A percentile compares a stretch with the other conserved stretches of the same genome.
phyloP scores from a whole-genome alignment of 2,329 filamentous ascomycete genomes.

The Pseudogymnoascus sp. region DNA sequence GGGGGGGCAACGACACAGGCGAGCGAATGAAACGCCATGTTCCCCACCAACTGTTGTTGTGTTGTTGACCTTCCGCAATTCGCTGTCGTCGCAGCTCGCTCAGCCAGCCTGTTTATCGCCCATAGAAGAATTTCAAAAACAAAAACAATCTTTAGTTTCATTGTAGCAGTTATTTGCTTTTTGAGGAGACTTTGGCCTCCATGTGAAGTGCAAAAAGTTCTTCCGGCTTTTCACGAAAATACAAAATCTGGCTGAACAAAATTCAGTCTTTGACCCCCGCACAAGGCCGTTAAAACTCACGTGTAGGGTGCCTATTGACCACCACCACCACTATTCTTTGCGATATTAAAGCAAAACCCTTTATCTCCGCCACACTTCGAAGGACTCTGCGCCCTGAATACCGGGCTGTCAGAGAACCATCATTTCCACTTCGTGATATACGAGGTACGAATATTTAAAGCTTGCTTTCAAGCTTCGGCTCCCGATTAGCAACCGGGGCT shows the following conservation, averaged over 20 bases:
- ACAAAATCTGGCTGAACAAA: neutral
- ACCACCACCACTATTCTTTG: neutral
- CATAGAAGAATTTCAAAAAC: neutral
- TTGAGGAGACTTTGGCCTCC: neutral
- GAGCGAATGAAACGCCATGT: slow-evolving; percentile 2
- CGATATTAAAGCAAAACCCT: neutral
- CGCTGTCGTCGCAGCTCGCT: neutral
- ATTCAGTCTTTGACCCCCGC: slow-evolving; percentile 2
- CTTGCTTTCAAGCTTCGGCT: slow-evolving; percentile 4
- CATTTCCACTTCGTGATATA: neutral
- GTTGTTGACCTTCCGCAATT: slow-evolving; percentile 6
- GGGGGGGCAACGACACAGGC: neutral
- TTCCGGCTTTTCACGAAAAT: neutral
- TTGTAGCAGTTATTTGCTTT: neutral
- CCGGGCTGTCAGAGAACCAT: neutral
- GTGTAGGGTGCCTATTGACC: neutral
- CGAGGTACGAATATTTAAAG: neutral
- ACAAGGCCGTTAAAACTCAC: slow-evolving; percentile 4
- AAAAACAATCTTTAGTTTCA: neutral
- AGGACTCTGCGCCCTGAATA: neutral
- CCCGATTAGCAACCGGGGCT: slow-evolving; percentile 3
- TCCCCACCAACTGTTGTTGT: slow-evolving; percentile 7
- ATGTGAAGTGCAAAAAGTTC: neutral
- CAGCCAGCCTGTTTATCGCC: neutral
- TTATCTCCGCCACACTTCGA: neutral